Percentiles rank a stretch among this genome's conserved stretches.
Conservation (phyloP, 1,139 yeast genomes). For the Kodamaea suecica region DNA sequence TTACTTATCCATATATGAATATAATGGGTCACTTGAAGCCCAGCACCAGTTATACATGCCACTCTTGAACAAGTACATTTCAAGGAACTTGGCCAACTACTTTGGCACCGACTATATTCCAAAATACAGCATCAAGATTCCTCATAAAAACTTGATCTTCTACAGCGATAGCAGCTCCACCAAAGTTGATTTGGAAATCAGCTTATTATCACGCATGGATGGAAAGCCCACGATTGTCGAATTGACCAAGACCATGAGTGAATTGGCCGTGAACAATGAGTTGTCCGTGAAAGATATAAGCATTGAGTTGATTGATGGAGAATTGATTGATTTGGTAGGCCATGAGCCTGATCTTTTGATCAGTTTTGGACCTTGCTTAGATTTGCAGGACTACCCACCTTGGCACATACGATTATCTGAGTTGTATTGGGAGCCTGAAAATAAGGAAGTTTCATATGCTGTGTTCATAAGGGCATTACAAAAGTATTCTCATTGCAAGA, state of each 20-base stretch:
- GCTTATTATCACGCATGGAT: conserved; percentile 69
- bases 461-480: conserved; percentile 84
- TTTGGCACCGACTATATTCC: conserved; percentile 75
- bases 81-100: conserved; percentile 61
- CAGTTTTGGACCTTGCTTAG: conserved; percentile 79
- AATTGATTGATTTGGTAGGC: conserved; percentile 73
- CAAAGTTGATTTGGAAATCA: conserved; percentile 56
- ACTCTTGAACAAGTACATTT: conserved; percentile 57
- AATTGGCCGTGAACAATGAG: conserved; percentile 61
- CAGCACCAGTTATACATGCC: conserved; percentile 36
- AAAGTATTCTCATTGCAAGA: conserved; percentile 74
- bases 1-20: conserved; percentile 72
- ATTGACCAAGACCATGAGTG: conserved; percentile 82
- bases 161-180: conserved; percentile 33
- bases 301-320: conserved; percentile 70
- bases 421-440: conserved; percentile 86
- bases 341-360: conserved; percentile 87
- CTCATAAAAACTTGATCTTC: conserved; percentile 53
- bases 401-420: conserved; percentile 95
- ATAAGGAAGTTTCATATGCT: conserved; percentile 73
- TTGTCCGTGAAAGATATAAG: conserved; percentile 67
- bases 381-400: conserved; percentile 94
- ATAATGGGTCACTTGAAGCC: conserved; percentile 60
- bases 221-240: conserved; percentile 91
- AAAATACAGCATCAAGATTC: conserved; percentile 54